Percentiles rank a stretch among this genome's conserved stretches.
Conservation (phyloP, 768 basidiomycete species). For the Lactarius trivialis region DNA sequence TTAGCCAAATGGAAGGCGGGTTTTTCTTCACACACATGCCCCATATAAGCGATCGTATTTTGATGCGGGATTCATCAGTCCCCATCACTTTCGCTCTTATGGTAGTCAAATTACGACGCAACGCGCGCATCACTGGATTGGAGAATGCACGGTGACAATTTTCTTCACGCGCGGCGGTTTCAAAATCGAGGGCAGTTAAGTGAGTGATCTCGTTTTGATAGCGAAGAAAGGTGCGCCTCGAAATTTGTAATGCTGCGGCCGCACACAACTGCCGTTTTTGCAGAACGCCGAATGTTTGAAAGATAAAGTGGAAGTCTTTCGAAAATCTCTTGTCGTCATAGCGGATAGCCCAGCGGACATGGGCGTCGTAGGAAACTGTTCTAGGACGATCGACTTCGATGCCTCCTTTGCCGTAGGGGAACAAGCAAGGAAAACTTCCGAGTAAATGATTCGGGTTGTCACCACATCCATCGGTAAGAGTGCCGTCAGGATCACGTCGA, state of each 20-base stretch:
- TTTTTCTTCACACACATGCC: too few species aligned
- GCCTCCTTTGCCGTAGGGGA: neutral
- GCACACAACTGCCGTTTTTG: neutral
- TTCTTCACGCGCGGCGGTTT: too few species aligned
- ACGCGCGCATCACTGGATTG: too few species aligned
- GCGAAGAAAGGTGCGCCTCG: neutral
- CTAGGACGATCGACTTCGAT: neutral
- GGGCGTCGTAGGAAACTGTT: neutral
- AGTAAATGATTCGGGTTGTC: neutral
- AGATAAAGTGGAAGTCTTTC: neutral
- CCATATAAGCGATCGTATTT: too few species aligned
- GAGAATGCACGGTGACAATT: too few species aligned
- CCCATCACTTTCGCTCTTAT: too few species aligned
- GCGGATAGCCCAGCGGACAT: neutral
- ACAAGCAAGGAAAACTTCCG: neutral
- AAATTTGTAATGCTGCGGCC: neutral
- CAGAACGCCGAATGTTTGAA: neutral
- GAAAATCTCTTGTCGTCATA: neutral
- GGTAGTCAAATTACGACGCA: too few species aligned
- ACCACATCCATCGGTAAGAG: fast-evolving
- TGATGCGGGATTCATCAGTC: too few species aligned
- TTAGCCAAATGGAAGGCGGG: too few species aligned
- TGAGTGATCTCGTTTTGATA: too few species aligned
- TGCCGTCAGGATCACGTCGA: fast-evolving
- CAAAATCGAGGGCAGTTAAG: too few species aligned